Evolutionary conservation across 129 eudicot genomes (phyloP).

Genomic region (Ambrosia trifida): DNA sequence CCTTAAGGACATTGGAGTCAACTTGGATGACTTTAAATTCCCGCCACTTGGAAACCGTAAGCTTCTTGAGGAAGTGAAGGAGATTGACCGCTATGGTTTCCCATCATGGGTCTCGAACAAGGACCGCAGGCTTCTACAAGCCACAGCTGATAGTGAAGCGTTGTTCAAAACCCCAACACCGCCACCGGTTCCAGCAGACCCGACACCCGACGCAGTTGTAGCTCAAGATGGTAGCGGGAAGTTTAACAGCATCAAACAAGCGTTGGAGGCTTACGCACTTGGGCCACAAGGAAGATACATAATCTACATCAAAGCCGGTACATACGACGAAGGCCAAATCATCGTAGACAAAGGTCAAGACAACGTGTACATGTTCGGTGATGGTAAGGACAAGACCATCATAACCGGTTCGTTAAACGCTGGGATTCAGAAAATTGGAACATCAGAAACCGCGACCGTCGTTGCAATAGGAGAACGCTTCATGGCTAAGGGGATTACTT

Average conservation of each 20-base stretch:
- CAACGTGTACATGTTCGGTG: conserved; percentile 67
- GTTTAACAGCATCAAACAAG: conserved; percentile 53
- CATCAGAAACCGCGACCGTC: conserved; percentile 44
- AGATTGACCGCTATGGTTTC: conserved; percentile 35
- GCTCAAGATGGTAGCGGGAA: conserved; percentile 74
- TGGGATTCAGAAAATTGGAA: conserved; percentile 16
- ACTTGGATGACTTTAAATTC: conserved; percentile 22
- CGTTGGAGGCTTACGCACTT: conserved; percentile 51
- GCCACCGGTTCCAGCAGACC: conserved; percentile 24
- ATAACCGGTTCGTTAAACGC: conserved; percentile 47
- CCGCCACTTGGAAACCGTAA: conserved; percentile 33
- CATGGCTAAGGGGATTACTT: conserved; percentile 45
- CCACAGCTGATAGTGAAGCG: conserved; percentile 9
- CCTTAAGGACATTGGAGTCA: conserved; percentile 36
- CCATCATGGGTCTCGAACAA: conserved; percentile 56
- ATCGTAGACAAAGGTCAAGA: conserved; percentile 28
- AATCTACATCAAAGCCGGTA: conserved; percentile 59
- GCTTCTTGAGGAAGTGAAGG: conserved; percentile 37
- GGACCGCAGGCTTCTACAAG: conserved; percentile 52
- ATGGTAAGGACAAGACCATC: conserved; percentile 55
- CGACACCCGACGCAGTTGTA: conserved; percentile 55
- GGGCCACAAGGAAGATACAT: conserved; percentile 42
- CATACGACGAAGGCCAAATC: conserved; percentile 48
- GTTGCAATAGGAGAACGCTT: conserved; percentile 41
- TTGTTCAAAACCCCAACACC: conserved; percentile 33